Base-by-base conservation (phyloP, 1,284 basidiomycete species). In the Ganoderma boninense region DNA sequence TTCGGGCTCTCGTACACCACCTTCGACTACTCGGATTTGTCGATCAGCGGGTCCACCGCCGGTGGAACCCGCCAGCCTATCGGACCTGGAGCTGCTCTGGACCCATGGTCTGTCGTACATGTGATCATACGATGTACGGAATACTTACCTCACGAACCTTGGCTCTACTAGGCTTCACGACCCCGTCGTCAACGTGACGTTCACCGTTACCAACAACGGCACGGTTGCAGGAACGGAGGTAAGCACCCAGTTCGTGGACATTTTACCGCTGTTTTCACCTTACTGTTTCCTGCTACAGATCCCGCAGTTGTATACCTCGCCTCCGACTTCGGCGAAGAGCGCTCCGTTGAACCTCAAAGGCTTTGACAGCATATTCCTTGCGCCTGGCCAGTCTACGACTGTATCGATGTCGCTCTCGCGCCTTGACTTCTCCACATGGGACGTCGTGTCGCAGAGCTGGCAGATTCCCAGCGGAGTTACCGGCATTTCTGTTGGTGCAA, bases 271-370 rank as follows among this genome's bases (percentile, higher is more conserved):
- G 29, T 29, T 29, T 57, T 20, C 14, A 32, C 8, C 2, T 32
- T 1, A 29, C 13, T 32, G 16, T 6, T 56, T 18, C 18, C 16
- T 32, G 11, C 18, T 57, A 16, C 32, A 57, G 54, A 57, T 87
- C n/a, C 88, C 90, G 1, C 91, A 92, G 79, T 78, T 93, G 7
- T 93, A 93, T 78, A 66, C 92, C 14, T 85, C 88, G 75, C 87
- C 89, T 77, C 89, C 90, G 0, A 66, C 83, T 0, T 87, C 86
- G 0, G 83, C 90, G 1, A 83, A 83, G n/a, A 87, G 89, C 69
- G 90, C 91, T 1, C 92, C 92, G 0, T 86, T 85, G 8, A 76
- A 92, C 63, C 81, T 93, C 43, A 89, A 87, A 75, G 92, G 92
- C 6, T 93, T 93, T 79, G 88, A 87, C 20, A 83, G 89, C 71